Evolutionary conservation across 2,329 filamentous ascomycete species (phyloP).

Genomic region (Tolypocladium tundrense): DNA sequence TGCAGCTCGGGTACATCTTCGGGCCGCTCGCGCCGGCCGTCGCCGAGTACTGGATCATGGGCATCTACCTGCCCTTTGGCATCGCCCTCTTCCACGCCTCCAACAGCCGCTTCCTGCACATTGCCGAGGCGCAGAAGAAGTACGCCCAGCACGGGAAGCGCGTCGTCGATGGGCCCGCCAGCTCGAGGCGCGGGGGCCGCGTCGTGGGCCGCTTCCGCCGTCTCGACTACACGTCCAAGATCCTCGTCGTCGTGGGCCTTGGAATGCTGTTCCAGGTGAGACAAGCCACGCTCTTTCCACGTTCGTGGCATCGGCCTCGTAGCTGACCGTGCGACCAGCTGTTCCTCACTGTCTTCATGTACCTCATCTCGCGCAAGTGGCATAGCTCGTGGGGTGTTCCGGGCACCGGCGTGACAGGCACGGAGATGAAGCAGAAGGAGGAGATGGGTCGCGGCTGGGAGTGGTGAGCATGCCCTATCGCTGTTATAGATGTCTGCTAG

Average conservation of each 20-base stretch:
- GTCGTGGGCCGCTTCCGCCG: constrained; percentile 18
- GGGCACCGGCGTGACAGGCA: constrained; percentile 46
- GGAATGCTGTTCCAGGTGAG: constrained; percentile 46
- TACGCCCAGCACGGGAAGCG: constrained; percentile 8
- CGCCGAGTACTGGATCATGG: constrained; percentile 55
- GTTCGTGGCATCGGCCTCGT: background rate
- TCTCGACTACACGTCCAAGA: constrained; percentile 31
- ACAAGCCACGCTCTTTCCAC: background rate
- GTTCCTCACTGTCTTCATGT: constrained; percentile 46
- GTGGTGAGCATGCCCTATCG: constrained; percentile 31
- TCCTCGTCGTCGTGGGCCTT: constrained; percentile 37
- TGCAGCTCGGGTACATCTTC: constrained; percentile 25
- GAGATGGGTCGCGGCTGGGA: constrained; percentile 46
- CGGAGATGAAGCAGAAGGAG: constrained; percentile 35
- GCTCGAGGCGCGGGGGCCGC: constrained; percentile 10
- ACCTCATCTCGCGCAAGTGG: constrained; percentile 51
- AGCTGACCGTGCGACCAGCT: constrained; percentile 29
- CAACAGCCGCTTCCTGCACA: constrained; percentile 47
- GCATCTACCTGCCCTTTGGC: constrained; percentile 50
- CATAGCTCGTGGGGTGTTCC: constrained; percentile 49
- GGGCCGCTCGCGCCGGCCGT: constrained; percentile 32
- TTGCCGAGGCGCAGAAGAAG: constrained; percentile 39
- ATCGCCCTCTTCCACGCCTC: constrained; percentile 56
- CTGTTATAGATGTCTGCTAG: background rate
- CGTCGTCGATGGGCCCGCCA: background rate